A percentile compares a stretch with the other conserved stretches of the same genome.
phyloP scores from a whole-genome alignment of 2,329 filamentous ascomycete genomes.

The Paraphaeosphaeria sporulosa region DNA sequence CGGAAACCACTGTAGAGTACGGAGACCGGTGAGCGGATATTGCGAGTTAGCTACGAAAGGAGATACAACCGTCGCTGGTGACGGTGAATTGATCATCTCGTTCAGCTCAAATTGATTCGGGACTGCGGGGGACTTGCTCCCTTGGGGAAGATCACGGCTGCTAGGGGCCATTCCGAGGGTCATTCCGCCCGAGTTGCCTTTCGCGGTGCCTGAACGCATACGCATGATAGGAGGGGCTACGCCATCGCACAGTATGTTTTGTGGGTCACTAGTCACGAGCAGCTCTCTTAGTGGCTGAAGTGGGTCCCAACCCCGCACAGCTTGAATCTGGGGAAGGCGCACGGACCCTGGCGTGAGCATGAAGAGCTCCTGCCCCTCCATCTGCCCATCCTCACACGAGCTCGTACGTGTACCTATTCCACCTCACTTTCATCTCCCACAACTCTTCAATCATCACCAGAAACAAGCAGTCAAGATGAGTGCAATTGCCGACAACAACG shows the following conservation, averaged over 20 bases:
- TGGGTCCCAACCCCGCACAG: conserved; percentile 1
- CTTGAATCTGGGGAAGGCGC: conserved; percentile 3
- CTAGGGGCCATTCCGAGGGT: neutral
- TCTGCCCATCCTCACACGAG: conserved; percentile 15
- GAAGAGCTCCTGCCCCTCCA: conserved; percentile 8
- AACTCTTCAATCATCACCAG: conserved; percentile 25
- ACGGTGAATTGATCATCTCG: neutral
- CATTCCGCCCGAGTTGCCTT: neutral
- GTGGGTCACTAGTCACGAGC: neutral
- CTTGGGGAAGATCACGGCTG: neutral
- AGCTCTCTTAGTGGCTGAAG: neutral
- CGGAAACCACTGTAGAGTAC: conserved; percentile 1
- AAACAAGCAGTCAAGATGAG: conserved; percentile 45
- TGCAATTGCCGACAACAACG: conserved; percentile 49
- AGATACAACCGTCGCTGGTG: neutral
- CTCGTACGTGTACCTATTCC: conserved; percentile 8
- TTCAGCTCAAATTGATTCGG: neutral
- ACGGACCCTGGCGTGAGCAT: neutral
- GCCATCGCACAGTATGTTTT: conserved; percentile 1
- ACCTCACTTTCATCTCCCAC: conserved; percentile 21
- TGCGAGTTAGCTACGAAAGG: neutral
- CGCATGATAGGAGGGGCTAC: neutral
- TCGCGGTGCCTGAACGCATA: conserved; percentile 3
- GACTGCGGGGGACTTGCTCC: neutral
- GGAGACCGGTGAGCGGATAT: neutral